Conservation (phyloP, 805 yeast genomes). For the Myxozyma melibiosi region DNA sequence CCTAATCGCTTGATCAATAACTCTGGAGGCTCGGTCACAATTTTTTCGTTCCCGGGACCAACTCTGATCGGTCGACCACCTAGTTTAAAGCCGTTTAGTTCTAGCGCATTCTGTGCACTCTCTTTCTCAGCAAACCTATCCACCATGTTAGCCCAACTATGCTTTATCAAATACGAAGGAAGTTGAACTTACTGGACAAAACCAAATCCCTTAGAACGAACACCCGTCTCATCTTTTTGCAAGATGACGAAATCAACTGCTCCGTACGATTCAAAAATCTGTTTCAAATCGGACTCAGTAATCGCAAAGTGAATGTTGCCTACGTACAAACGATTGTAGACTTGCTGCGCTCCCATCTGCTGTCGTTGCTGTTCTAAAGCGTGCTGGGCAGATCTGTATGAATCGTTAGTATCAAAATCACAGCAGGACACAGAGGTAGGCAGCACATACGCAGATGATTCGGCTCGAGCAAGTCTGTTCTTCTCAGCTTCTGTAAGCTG, state of each 20-base stretch:
- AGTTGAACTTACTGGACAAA: slow-evolving; percentile 57
- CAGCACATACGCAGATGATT: slow-evolving; percentile 30
- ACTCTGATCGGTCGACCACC: slow-evolving; percentile 41
- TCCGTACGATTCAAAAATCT: slow-evolving; percentile 70
- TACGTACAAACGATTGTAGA: slow-evolving; percentile 38
- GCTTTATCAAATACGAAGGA: slow-evolving; percentile 7
- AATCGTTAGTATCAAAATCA: background rate
- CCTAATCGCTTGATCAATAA: slow-evolving; percentile 25
- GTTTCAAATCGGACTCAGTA: slow-evolving; percentile 71
- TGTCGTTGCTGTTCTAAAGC: slow-evolving; percentile 31
- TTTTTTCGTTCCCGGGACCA: slow-evolving; percentile 35
- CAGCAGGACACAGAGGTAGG: background rate
- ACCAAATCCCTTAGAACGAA: slow-evolving; percentile 81
- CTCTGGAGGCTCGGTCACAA: slow-evolving; percentile 30
- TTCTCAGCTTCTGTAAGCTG: slow-evolving; percentile 43
- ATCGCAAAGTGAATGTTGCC: slow-evolving; percentile 41
- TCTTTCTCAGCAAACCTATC: slow-evolving; percentile 21
- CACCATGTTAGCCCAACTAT: background rate
- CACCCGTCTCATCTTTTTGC: slow-evolving; percentile 81
- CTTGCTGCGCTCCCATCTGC: slow-evolving; percentile 14
- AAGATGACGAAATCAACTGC: slow-evolving; percentile 77
- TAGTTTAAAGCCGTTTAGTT: slow-evolving; percentile 39
- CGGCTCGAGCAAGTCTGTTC: slow-evolving; percentile 38
- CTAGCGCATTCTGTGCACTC: slow-evolving; percentile 38
- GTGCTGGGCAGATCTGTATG: slow-evolving; percentile 28